These are phyloP conservation scores for Xylaria sp. DNA, from an alignment of 2,329 filamentous ascomycete genomes.

Conservation along the genomic window DNA sequence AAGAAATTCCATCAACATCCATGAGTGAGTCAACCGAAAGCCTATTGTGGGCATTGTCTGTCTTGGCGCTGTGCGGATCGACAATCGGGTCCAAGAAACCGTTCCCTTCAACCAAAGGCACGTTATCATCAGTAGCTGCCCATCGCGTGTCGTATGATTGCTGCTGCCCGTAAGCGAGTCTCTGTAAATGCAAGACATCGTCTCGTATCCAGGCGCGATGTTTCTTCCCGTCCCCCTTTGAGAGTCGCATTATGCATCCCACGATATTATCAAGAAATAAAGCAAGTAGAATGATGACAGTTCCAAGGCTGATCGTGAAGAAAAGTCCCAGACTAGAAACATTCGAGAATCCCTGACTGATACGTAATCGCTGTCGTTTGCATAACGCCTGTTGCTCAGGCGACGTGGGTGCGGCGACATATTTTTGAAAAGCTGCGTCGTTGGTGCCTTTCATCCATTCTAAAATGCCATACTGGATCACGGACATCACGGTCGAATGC, in stretches of 20 bases:
- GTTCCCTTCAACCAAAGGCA: slow-evolving; percentile 13
- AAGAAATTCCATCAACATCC: background rate
- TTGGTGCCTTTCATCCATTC: background rate
- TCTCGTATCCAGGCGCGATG: slow-evolving; percentile 9
- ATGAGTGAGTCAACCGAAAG: slow-evolving; percentile 16
- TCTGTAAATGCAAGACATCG: slow-evolving; percentile 18
- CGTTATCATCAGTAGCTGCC: background rate
- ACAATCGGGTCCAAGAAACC: slow-evolving; percentile 14
- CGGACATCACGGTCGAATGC: background rate
- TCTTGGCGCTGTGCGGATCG: background rate
- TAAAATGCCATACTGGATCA: slow-evolving; percentile 9
- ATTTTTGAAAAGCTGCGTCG: background rate
- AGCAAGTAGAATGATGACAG: slow-evolving; percentile 6
- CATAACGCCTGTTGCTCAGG: background rate
- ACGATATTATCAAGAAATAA: background rate
- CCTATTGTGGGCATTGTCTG: background rate
- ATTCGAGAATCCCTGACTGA: slow-evolving; percentile 11
- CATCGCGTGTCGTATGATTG: background rate
- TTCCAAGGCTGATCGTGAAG: background rate
- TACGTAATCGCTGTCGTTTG: slow-evolving; percentile 7
- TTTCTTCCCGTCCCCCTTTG: slow-evolving; percentile 6
- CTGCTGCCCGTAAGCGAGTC: slow-evolving; percentile 10
- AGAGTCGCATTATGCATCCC: background rate
- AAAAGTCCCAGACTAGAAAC: slow-evolving; percentile 12
- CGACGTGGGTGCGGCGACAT: background rate